Percentiles rank a stretch among this genome's conserved stretches.
phyloP scores from a whole-genome alignment of 768 basidiomycete species.

The Leccinum truebloodii region DNA sequence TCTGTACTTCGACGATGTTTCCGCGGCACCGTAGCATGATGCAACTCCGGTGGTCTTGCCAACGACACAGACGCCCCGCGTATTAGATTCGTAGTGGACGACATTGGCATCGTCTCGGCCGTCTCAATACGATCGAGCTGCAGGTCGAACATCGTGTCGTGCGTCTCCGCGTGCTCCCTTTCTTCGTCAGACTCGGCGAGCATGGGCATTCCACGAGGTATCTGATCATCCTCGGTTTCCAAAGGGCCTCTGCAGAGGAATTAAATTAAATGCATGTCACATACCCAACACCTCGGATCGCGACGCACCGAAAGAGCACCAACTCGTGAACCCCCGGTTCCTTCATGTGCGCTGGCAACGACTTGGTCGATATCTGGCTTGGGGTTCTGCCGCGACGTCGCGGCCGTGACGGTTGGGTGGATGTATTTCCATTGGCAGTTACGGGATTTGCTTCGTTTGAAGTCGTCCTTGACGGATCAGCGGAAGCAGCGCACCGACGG shows the following conservation, averaged over 20 bases:
- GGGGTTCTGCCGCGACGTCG: slow-evolving; percentile 57
- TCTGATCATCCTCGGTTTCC: slow-evolving; percentile 20
- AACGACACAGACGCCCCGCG: slow-evolving; percentile 6
- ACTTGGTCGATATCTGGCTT: slow-evolving; percentile 78
- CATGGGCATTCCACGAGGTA: slow-evolving; percentile 15
- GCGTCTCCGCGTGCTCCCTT: slow-evolving; percentile 12
- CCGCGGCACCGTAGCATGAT: slow-evolving; percentile 2
- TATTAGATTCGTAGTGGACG: slow-evolving; percentile 27
- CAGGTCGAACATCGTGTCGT: slow-evolving; percentile 17
- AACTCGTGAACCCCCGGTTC: slow-evolving; percentile 84
- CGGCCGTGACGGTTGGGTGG: not conserved
- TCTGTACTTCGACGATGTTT: slow-evolving; percentile 19
- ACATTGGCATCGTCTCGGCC: slow-evolving; percentile 23
- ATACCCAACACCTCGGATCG: not conserved
- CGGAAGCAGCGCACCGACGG: slow-evolving; percentile 18
- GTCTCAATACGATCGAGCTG: slow-evolving; percentile 26
- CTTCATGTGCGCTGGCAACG: slow-evolving; percentile 77
- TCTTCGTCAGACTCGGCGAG: slow-evolving; percentile 27
- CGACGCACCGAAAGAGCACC: slow-evolving; percentile 56
- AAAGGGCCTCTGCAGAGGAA: slow-evolving; percentile 25
- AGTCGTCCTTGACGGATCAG: not conserved
- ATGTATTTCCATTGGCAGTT: slow-evolving; percentile 13
- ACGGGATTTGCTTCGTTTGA: not conserved
- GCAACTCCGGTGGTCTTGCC: slow-evolving; percentile 15
- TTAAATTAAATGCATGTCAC: not conserved